A percentile compares a stretch with the other conserved stretches of the same genome.
Conservation (phyloP, 352 stramenopile genomes). For the Detonula confervacea region DNA sequence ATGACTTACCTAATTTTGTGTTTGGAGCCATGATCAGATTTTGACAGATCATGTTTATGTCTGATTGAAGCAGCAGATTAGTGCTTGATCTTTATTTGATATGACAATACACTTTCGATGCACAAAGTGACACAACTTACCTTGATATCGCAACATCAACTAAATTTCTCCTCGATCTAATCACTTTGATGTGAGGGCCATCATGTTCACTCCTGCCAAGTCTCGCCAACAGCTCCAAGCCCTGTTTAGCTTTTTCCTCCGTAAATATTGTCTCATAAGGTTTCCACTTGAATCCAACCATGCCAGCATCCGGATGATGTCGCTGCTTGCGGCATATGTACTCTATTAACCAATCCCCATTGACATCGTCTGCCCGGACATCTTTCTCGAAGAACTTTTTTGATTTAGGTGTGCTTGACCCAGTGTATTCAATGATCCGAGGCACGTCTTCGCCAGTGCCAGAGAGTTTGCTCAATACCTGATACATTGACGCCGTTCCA, state of each 20-base stretch:
- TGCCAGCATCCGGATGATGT: conserved; percentile 18
- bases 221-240: conserved; percentile 29
- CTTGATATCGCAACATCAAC: conserved; percentile 38
- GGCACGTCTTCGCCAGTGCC: not conserved
- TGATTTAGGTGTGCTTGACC: conserved; percentile 16
- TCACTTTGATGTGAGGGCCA: conserved; percentile 32
- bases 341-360: conserved; percentile 35
- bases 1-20: conserved; percentile 13
- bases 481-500: conserved; percentile 28
- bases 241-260: conserved; percentile 26
- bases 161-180: conserved; percentile 44
- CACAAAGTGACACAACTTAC: conserved; percentile 6
- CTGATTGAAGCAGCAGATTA: not conserved
- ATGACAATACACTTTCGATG: not conserved
- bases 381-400: conserved; percentile 31
- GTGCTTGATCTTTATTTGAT: not conserved
- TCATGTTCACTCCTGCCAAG: too few species aligned
- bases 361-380: conserved; percentile 1
- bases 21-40: not conserved
- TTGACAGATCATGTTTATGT: conserved; percentile 13
- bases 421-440: conserved; percentile 29
- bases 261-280: conserved; percentile 32
- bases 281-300: conserved; percentile 53
- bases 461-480: conserved; percentile 31
- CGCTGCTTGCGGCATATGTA: conserved; percentile 26